Conservation (phyloP, 768 basidiomycete genomes). For the Holtermannia corniformis region DNA sequence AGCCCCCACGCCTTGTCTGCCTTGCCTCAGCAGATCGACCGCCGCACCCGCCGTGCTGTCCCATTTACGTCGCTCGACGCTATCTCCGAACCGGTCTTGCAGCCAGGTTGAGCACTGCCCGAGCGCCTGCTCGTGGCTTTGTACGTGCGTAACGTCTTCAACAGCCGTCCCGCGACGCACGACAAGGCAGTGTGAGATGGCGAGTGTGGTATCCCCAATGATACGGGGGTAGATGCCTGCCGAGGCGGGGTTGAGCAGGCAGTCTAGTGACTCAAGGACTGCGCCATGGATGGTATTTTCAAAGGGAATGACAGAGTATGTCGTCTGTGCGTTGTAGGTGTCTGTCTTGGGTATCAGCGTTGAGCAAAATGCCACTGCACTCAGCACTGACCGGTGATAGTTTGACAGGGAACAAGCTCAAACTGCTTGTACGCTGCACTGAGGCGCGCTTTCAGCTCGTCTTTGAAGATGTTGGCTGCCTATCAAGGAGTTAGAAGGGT, state of each 20-base stretch:
- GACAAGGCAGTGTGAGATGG: conserved; percentile 32
- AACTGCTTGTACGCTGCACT: conserved; percentile 18
- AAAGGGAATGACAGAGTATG: conserved; percentile 33
- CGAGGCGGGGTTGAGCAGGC: conserved; percentile 9
- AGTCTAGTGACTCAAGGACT: conserved; percentile 33
- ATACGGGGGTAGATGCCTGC: conserved; percentile 7
- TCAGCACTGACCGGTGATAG: conserved; percentile 17
- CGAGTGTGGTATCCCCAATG: conserved; percentile 18
- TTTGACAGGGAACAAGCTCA: conserved; percentile 21
- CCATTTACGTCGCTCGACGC: conserved; percentile 12
- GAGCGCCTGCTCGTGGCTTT: conserved; percentile 41
- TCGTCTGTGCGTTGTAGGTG: conserved; percentile 11
- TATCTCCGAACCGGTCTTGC: conserved; percentile 14
- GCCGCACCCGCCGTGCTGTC: conserved; percentile 38
- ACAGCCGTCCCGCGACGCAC: conserved; percentile 17
- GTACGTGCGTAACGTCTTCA: conserved; percentile 31
- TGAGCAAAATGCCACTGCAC: neutral
- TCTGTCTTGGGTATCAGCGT: conserved; percentile 1
- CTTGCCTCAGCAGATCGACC: conserved; percentile 6
- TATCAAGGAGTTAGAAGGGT: neutral
- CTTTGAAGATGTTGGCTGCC: neutral
- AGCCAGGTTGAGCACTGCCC: conserved; percentile 37
- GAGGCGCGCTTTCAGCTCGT: neutral
- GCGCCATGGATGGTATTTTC: conserved; percentile 38
- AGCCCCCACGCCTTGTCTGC: conserved; percentile 19